Evolutionary conservation across 768 basidiomycete genomes (phyloP).

Genomic region (Roridomyces roridus): DNA sequence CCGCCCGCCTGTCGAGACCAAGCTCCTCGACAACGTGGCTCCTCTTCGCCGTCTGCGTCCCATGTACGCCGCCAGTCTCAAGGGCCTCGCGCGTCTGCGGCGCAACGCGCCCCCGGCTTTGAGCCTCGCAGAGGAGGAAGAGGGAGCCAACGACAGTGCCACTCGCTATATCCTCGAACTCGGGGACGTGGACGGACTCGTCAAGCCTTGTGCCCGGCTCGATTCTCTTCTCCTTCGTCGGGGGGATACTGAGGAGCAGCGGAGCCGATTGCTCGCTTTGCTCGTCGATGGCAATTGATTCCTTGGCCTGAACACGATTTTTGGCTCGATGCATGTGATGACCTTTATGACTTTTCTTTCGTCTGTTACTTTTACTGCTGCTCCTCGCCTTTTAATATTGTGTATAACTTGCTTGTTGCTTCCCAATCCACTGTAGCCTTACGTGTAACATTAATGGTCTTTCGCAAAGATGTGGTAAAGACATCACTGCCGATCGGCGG

Average conservation of each 20-base stretch:
- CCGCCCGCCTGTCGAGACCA: not conserved
- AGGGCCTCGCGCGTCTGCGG: slow-evolving; percentile 19
- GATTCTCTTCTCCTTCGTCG: not conserved
- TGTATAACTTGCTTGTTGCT: not conserved
- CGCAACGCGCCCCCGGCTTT: slow-evolving; percentile 11
- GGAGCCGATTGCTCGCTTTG: not conserved
- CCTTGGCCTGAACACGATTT: too few relatives aligned
- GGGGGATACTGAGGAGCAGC: not conserved
- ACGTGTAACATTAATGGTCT: not conserved
- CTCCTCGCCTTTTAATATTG: not conserved
- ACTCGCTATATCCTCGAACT: not conserved
- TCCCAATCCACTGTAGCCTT: not conserved
- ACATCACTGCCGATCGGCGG: too few relatives aligned
- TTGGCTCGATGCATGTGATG: too few relatives aligned
- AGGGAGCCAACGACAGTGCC: not conserved
- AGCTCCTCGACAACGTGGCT: not conserved
- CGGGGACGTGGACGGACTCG: slow-evolving; percentile 3
- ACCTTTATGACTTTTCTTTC: not conserved
- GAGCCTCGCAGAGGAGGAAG: not conserved
- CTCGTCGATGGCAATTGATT: not conserved
- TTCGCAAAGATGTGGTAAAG: too few relatives aligned
- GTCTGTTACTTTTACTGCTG: not conserved
- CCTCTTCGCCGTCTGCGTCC: not conserved
- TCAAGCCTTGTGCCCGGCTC: not conserved
- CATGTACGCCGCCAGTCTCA: not conserved